These are phyloP conservation scores for Erysiphe neolycopersici DNA, from an alignment of 2,329 filamentous ascomycete species.

Conservation along the genomic window DNA sequence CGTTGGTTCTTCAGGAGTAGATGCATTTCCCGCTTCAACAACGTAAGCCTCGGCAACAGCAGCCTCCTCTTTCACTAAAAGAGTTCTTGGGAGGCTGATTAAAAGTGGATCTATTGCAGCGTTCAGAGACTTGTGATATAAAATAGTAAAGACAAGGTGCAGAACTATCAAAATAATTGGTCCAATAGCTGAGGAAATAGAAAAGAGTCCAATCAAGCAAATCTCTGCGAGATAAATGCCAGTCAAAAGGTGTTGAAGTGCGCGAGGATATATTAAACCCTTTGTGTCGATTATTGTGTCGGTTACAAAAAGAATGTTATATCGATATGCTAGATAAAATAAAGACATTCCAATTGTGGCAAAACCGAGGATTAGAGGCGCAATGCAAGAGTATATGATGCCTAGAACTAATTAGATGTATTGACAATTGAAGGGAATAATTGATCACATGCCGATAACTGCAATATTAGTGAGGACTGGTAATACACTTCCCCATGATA, in stretches of 20 bases:
- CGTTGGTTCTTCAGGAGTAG: conserved; percentile 2
- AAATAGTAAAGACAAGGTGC: conserved; percentile 44
- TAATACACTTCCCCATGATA: conserved; percentile 64
- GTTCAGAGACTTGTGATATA: conserved; percentile 53
- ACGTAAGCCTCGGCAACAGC: not conserved
- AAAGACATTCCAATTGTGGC: conserved; percentile 51
- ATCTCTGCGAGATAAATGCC: conserved; percentile 64
- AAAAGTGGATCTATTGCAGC: conserved; percentile 50
- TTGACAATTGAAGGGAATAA: not conserved
- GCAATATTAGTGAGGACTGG: conserved; percentile 60
- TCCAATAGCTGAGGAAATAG: conserved; percentile 35
- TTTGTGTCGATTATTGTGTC: conserved; percentile 67
- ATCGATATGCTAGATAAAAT: conserved; percentile 71
- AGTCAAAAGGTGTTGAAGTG: conserved; percentile 59
- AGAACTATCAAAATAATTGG: conserved; percentile 52
- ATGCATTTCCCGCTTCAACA: conserved; percentile 5
- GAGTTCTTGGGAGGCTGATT: conserved; percentile 52
- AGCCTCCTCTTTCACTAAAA: conserved; percentile 28
- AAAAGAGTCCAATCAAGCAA: conserved; percentile 67
- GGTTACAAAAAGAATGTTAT: conserved; percentile 72
- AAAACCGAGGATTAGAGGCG: conserved; percentile 62
- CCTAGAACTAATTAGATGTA: conserved; percentile 20
- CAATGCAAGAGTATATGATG: conserved; percentile 66
- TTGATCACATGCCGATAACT: conserved; percentile 36
- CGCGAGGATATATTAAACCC: conserved; percentile 66